Base-by-base conservation (phyloP, 2,329 filamentous ascomycete species). In the Periglandula ipomoeae region DNA sequence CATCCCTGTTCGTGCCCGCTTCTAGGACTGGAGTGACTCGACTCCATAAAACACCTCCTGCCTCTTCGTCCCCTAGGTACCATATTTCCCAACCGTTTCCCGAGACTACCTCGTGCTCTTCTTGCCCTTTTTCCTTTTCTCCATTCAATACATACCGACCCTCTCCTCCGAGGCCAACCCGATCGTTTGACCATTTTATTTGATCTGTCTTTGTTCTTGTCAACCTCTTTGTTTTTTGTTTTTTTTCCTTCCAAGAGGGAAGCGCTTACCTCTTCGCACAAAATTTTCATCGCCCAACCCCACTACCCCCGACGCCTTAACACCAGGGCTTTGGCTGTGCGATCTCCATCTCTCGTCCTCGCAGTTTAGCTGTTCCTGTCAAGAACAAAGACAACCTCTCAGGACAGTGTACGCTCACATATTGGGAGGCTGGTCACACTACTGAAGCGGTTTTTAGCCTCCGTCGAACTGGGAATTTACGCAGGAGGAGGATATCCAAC, bases 111-210 rank as follows among this genome's bases (percentile, higher is more conserved):
- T 24, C n/a, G 22, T 24, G 32, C 15, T 26, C 30, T 13, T 23
- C 27, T 44, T 35, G 42, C 43, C 38, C 19, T 46, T 48, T 43
- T 48, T 45, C 34, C 30, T 48, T 34, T 30, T 23, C 15, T 43
- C 41, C 26, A 41, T 39, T 19, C 35, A 32, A 45, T 30, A 27
- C 45, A 35, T 41, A 39, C 20, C 40, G 11, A 17, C 24, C 22
- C 38, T 35, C 9, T 15, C 30, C 22, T 20, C 17, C 37, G 15
- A 27, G 9, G 17, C 40, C 22, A 34, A 35, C 32, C 32, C 20
- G n/a, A 13, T 42, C 32, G 39, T 43, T 39, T n/a, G 19, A 26
- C 47, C 40, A 22, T 20, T 39, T 26, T 13, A 13, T 39, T n/a
- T n/a, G n/a, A n/a, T 32, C 30, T 8, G 30, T 32, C 8, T 32